Evolutionary conservation across 345 rosid genomes (phyloP).

Genomic region (Garcia nutans): DNA sequence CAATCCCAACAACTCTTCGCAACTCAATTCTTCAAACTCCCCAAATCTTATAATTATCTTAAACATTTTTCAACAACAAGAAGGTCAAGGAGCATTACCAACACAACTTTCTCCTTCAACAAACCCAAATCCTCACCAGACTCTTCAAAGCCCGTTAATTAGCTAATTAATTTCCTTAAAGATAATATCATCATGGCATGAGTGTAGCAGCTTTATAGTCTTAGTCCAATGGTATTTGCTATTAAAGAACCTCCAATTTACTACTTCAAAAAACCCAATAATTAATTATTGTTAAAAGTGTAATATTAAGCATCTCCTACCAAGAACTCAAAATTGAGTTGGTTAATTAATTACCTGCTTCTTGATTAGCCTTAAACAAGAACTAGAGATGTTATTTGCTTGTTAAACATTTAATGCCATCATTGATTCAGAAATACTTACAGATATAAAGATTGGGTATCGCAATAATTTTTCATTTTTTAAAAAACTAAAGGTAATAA

Average conservation of each 20-base stretch:
- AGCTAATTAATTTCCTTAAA: constrained; percentile 24
- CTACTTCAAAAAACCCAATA: neutral
- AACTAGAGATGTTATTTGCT: constrained; percentile 4
- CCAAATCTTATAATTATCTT: too few relatives aligned
- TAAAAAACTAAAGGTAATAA: too few relatives aligned
- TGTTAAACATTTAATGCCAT: neutral
- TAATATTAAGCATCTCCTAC: neutral
- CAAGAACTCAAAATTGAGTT: neutral
- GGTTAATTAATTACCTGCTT: too few relatives aligned
- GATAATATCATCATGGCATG: constrained; percentile 43
- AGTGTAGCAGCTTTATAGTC: constrained; percentile 42
- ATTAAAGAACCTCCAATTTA: constrained; percentile 14
- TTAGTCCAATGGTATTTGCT: constrained; percentile 31
- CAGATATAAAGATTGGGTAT: too few relatives aligned
- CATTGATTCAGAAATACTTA: constrained; percentile 2
- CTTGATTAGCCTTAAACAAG: neutral
- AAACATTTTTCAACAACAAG: neutral
- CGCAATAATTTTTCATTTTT: too few relatives aligned
- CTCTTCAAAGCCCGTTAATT: constrained; percentile 10
- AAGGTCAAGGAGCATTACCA: neutral
- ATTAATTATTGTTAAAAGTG: neutral
- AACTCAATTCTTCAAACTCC: constrained; percentile 10
- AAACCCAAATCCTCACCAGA: constrained; percentile 2
- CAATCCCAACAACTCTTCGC: constrained; percentile 11
- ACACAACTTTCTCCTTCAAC: constrained; percentile 17